Base-by-base conservation (phyloP, 768 basidiomycete species). In the Agaricus blazei region DNA sequence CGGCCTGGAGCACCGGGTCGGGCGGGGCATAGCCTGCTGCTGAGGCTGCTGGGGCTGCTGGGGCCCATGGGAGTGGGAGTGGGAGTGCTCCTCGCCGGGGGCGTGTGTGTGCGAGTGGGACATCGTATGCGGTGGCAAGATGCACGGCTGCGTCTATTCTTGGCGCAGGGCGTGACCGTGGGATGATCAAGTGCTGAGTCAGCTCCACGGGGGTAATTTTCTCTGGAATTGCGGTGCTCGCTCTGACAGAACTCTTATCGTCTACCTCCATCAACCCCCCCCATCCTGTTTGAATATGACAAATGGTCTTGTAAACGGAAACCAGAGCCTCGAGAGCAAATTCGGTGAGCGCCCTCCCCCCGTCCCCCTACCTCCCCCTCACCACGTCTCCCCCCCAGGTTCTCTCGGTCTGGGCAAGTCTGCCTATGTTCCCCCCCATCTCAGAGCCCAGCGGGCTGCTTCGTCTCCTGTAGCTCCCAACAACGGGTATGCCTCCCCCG, bases 261-360 rank as follows among this genome's bases (percentile, higher is more conserved):
- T 52, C 55, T 56, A 53, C 58, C 57, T 56, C 62, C 65, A 68
- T 70, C 65, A 61, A n/a, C n/a, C 60, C 63, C 63, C 65, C 62
- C 67, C 56, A 62, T 63, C 62, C 64, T 54, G 34, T 54, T 48
- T 64, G 75, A 78, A 87, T 89, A 91, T 91, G 89, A 85, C 88
- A 77, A 90, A 90, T 91, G 89, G 87, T 83, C 82, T 83, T 79
- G 83, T 89, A 87, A 89, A 90, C 75, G 84, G 79, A 69, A 75
- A 72, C 66, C 70, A 79, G 71, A 84, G 80, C 74, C 75, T 90
- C 66, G 88, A 91, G 79, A 75, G 77, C 68, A 79, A 84, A 69
- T 88, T 92, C 70, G 80, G 89, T 88, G 60, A 61, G 82, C 75
- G 19, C 52, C 48, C 41, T 61, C 40, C 34, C 38, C 1, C 51